phyloP scores from a whole-genome alignment of 2,329 filamentous ascomycete species.

The Colletotrichum costaricense region DNA sequence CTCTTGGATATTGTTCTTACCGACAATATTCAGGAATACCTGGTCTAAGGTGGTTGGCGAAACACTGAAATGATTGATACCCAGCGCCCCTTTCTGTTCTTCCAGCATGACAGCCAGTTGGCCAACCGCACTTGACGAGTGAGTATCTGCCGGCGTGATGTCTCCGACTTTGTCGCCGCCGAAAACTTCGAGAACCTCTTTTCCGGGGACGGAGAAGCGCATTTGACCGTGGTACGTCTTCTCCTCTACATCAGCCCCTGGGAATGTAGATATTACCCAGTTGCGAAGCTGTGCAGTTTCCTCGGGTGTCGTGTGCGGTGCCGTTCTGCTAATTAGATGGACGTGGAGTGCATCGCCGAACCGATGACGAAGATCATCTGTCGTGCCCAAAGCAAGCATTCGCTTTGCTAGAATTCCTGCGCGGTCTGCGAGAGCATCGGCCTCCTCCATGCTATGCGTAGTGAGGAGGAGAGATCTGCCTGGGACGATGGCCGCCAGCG shows the following conservation, averaged over 20 bases:
- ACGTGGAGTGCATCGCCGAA: slow-evolving; percentile 86
- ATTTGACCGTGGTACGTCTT: slow-evolving; percentile 88
- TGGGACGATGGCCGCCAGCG: slow-evolving; percentile 76
- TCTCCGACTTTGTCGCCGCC: slow-evolving; percentile 36
- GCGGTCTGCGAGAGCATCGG: slow-evolving; percentile 84
- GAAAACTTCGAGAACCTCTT: slow-evolving; percentile 44
- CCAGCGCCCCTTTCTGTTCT: slow-evolving; percentile 73
- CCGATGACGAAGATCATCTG: slow-evolving; percentile 75
- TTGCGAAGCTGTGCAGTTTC: slow-evolving; percentile 74
- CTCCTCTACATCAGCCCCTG: slow-evolving; percentile 74
- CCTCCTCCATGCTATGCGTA: slow-evolving; percentile 96
- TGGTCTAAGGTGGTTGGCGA: slow-evolving; percentile 89
- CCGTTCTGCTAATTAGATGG: slow-evolving; percentile 80
- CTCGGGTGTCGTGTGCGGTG: slow-evolving; percentile 76
- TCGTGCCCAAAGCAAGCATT: slow-evolving; percentile 87
- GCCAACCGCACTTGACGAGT: slow-evolving; percentile 68
- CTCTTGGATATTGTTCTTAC: slow-evolving; percentile 81
- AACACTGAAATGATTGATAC: slow-evolving; percentile 88
- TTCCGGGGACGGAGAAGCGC: slow-evolving; percentile 79
- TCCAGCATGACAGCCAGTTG: slow-evolving; percentile 80
- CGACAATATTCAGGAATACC: slow-evolving; percentile 89
- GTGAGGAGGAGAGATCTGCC: slow-evolving; percentile 89
- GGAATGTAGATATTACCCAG: slow-evolving; percentile 74
- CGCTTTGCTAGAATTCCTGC: slow-evolving; percentile 87
- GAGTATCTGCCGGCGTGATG: slow-evolving; percentile 41